Evolutionary conservation across 1,139 yeast species (phyloP).

Genomic region (Yamadazyma jaroonii): DNA sequence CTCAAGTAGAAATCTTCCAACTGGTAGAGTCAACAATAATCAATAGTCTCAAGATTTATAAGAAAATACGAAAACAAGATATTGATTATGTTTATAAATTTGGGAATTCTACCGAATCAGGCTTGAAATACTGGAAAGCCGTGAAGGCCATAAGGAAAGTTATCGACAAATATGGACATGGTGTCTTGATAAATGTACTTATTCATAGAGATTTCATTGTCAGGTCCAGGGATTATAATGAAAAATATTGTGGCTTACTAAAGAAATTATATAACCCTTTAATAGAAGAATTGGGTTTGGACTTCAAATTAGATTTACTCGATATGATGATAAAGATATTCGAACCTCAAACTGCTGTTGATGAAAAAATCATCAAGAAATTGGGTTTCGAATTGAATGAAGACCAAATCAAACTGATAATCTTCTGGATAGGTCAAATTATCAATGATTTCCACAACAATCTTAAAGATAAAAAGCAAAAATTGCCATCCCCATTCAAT

Average conservation of each 20-base stretch:
- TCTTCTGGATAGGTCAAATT: conserved; percentile 10
- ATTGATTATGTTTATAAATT: conserved; percentile 32
- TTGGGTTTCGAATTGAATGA: conserved; percentile 8
- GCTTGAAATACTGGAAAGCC: conserved; percentile 39
- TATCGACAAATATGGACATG: conserved; percentile 5
- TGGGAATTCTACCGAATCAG: conserved; percentile 38
- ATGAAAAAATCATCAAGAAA: conserved; percentile 5
- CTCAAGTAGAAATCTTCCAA: conserved; percentile 3
- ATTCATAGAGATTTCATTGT: conserved; percentile 27
- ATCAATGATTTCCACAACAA: neutral
- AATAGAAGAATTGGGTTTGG: conserved; percentile 27
- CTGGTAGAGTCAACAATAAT: conserved; percentile 7
- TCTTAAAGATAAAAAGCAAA: conserved; percentile 1
- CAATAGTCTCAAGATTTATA: conserved; percentile 26
- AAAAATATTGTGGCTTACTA: conserved; percentile 27
- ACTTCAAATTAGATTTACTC: conserved; percentile 15
- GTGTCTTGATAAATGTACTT: conserved; percentile 16
- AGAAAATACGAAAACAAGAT: conserved; percentile 45
- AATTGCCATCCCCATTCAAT: neutral
- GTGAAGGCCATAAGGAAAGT: conserved; percentile 20
- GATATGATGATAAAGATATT: conserved; percentile 9
- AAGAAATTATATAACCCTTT: conserved; percentile 33
- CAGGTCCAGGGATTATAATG: conserved; percentile 18
- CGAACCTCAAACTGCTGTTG: neutral
- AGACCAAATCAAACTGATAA: conserved; percentile 6